Percentiles rank a stretch among this genome's conserved stretches.
Conservation (phyloP, 2,329 filamentous ascomycete genomes). For the Colletotrichum sp. region DNA sequence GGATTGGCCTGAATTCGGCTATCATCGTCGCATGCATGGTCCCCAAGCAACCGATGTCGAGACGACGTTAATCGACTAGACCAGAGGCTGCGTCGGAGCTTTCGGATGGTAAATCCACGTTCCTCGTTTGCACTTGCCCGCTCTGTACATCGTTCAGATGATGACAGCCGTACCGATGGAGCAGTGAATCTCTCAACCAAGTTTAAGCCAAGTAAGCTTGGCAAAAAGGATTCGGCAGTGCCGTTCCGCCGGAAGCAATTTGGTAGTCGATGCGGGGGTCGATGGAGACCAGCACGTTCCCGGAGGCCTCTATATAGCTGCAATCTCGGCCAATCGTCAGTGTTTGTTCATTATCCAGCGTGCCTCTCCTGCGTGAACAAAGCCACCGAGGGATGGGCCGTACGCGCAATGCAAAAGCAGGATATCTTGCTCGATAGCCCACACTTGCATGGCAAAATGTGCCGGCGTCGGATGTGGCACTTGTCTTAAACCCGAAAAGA, state of each 20-base stretch:
- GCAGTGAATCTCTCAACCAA: background rate
- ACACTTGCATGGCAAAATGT: background rate
- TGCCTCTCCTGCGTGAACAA: background rate
- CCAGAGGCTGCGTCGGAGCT: background rate
- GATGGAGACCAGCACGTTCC: background rate
- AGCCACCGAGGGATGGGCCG: constrained; percentile 1
- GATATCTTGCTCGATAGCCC: constrained; percentile 1
- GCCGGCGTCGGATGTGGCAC: background rate
- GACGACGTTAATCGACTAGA: background rate
- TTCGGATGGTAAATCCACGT: background rate
- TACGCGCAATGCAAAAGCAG: constrained; percentile 9
- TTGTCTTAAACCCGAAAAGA: constrained; percentile 1
- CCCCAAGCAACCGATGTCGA: background rate
- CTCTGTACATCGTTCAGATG: background rate
- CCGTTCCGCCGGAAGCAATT: background rate
- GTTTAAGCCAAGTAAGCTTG: background rate
- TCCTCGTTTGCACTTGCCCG: background rate
- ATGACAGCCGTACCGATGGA: background rate
- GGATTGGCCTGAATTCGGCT: background rate
- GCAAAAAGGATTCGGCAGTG: background rate
- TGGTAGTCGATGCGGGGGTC: background rate
- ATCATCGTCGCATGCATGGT: background rate
- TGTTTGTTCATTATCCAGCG: constrained; percentile 4
- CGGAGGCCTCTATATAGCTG: background rate
- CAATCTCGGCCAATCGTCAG: background rate